phyloP scores from a whole-genome alignment of 2,329 filamentous ascomycete genomes.

The Orbilia brochopaga region DNA sequence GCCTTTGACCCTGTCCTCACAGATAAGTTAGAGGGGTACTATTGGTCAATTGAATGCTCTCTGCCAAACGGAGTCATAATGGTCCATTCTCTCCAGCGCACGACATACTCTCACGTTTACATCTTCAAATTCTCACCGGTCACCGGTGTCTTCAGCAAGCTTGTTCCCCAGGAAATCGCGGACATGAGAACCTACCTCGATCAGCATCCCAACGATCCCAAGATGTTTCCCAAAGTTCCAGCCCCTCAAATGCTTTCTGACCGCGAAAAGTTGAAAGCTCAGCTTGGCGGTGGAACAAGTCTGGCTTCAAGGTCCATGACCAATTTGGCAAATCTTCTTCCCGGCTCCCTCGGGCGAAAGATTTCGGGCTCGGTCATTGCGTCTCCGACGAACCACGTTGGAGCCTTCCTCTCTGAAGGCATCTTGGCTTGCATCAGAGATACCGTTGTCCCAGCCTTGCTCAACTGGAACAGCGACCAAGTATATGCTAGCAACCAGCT shows the following conservation, averaged over 20 bases:
- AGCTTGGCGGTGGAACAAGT: constrained; percentile 7
- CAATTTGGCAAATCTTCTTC: constrained; percentile 28
- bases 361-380: constrained; percentile 11
- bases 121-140: constrained; percentile 44
- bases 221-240: constrained; percentile 13
- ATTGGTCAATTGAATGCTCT: constrained; percentile 44
- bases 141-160: constrained; percentile 38
- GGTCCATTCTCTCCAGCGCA: constrained; percentile 42
- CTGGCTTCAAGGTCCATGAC: constrained; percentile 38
- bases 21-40: constrained; percentile 19
- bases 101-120: constrained; percentile 34
- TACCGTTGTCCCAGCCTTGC: constrained; percentile 22
- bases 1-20: constrained; percentile 20
- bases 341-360: constrained; percentile 13
- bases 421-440: constrained; percentile 19
- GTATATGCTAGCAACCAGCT: neutral
- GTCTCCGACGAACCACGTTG: constrained; percentile 2
- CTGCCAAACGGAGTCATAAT: constrained; percentile 41
- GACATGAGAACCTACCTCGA: constrained; percentile 32
- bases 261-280: constrained; percentile 12
- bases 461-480: constrained; percentile 14
- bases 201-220: constrained; percentile 13
- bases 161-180: constrained; percentile 31
- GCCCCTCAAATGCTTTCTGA: neutral
- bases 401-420: neutral